Conservation (phyloP, 345 rosid species). For the Psidium friedrichsthalianum region DNA sequence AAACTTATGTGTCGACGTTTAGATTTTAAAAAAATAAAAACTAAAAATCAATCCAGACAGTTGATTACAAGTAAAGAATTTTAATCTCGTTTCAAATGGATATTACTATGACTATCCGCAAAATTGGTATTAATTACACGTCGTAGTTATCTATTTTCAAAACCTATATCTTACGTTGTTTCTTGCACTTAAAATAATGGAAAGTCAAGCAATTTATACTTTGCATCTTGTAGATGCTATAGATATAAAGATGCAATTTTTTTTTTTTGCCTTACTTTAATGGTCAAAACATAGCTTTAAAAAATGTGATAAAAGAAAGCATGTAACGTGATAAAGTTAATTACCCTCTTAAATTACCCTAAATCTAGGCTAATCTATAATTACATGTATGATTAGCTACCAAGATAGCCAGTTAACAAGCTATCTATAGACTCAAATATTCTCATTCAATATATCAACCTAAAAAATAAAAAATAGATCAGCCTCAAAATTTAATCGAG, state of each 20-base stretch:
- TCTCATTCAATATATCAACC: neutral
- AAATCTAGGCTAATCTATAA: neutral
- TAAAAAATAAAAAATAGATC: neutral
- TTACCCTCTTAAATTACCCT: neutral
- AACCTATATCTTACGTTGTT: neutral
- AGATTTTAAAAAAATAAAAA: neutral
- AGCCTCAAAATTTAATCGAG: neutral
- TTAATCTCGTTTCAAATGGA: neutral
- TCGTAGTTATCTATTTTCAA: neutral
- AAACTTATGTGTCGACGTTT: neutral
- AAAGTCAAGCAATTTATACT: neutral
- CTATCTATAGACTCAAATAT: neutral
- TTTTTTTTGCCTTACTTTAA: neutral
- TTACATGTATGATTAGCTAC: neutral
- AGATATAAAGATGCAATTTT: neutral
- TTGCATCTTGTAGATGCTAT: neutral
- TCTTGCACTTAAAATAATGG: neutral
- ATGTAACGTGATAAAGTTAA: neutral
- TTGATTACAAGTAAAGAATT: neutral
- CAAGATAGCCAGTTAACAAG: neutral
- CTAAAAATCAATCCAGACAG: neutral
- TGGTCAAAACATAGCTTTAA: neutral
- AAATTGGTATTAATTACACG: neutral
- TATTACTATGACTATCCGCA: neutral
- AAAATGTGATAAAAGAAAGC: neutral